Conservation (phyloP, 108 stramenopile species). For the Thalassiosira profunda region DNA sequence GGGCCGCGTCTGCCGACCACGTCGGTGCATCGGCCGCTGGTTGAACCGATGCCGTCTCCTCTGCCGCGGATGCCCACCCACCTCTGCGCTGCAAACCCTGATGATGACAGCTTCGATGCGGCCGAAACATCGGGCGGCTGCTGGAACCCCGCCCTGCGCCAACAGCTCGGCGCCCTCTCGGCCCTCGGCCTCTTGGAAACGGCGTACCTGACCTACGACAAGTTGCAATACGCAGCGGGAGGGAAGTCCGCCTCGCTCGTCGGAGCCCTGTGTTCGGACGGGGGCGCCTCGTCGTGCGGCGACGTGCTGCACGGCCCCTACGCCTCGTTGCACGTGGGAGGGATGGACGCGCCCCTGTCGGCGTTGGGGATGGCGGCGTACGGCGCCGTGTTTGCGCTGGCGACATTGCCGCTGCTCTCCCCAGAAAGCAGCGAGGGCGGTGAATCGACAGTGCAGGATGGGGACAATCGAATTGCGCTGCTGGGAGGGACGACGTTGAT, state of each 20-base stretch:
- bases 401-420: slow-evolving; percentile 48
- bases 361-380: slow-evolving; percentile 73
- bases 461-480: slow-evolving; percentile 64
- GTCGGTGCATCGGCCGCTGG: not conserved
- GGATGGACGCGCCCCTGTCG: slow-evolving; percentile 64
- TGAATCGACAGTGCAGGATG: slow-evolving; percentile 22
- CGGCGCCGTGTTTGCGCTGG: slow-evolving; percentile 47
- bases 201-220: slow-evolving; percentile 71
- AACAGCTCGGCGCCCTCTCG: slow-evolving; percentile 64
- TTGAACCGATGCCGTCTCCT: not conserved
- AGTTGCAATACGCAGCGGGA: slow-evolving; percentile 35
- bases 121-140: not conserved
- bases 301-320: slow-evolving; percentile 82
- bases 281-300: slow-evolving; percentile 23
- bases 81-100: not conserved
- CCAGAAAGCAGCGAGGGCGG: slow-evolving; percentile 7
- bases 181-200: slow-evolving; percentile 74
- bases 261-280: slow-evolving; percentile 20
- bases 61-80: not conserved
- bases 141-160: slow-evolving; percentile 71
- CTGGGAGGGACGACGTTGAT: slow-evolving; percentile 81
- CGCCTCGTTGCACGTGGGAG: slow-evolving; percentile 57
- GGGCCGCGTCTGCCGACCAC: slow-evolving; percentile 1
- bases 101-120: not conserved
- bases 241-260: slow-evolving; percentile 26